phyloP scores from a whole-genome alignment of 2,329 filamentous ascomycete genomes.

The Alternaria sp. region DNA sequence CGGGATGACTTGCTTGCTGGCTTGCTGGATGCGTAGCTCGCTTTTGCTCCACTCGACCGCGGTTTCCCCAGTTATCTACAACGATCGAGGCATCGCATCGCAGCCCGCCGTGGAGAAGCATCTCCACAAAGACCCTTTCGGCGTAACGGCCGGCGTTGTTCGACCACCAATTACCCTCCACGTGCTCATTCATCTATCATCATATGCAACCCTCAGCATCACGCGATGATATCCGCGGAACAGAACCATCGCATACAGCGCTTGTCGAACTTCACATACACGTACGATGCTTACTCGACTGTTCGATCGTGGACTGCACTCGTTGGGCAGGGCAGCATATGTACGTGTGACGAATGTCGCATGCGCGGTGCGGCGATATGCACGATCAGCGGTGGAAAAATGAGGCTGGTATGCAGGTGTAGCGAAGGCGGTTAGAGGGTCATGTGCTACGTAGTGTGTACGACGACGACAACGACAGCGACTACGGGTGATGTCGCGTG shows the following conservation, averaged over 20 bases:
- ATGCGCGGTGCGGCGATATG: not conserved
- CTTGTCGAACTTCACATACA: not conserved
- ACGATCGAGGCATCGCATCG: not conserved
- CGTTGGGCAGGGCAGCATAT: not conserved
- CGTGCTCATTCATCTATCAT: not conserved
- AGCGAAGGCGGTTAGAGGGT: constrained; percentile 6
- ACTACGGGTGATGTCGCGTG: not conserved
- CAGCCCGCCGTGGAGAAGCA: not conserved
- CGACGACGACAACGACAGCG: not conserved
- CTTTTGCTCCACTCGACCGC: not conserved
- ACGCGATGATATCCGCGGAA: not conserved
- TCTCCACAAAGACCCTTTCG: not conserved
- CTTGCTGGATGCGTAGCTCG: not conserved
- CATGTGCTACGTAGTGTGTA: constrained; percentile 2
- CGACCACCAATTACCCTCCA: not conserved
- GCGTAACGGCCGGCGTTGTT: not conserved
- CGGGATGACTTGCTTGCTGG: not conserved
- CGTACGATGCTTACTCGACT: not conserved
- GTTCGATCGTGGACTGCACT: not conserved
- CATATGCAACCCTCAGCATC: not conserved
- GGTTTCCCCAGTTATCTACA: not conserved
- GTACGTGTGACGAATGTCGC: constrained; percentile 2
- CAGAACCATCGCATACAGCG: not conserved
- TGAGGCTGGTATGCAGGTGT: constrained; percentile 12
- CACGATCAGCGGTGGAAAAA: constrained; percentile 5